Percentiles rank a stretch among this genome's conserved stretches.
These are phyloP conservation scores for Evansstolkia leycettana DNA, from an alignment of 495 filamentous ascomycete species.

Conservation along the genomic window DNA sequence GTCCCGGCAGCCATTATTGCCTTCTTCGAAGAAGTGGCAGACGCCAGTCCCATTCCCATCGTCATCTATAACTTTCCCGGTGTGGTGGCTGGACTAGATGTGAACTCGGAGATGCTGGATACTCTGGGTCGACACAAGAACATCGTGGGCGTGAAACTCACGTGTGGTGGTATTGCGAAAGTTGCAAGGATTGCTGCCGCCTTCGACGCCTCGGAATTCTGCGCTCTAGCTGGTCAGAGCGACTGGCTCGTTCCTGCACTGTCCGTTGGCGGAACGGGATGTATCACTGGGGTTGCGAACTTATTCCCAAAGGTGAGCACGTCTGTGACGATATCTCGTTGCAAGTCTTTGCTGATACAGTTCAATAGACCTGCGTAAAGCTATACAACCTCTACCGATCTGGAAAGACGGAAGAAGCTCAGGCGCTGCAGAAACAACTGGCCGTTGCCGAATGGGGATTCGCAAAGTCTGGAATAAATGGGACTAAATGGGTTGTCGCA, in stretches of 20 bases:
- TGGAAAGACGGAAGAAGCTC: constrained; percentile 24
- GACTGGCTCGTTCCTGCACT: constrained; percentile 18
- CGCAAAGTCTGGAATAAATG: constrained; percentile 27
- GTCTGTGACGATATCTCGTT: not conserved
- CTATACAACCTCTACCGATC: constrained; percentile 18
- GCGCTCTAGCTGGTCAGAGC: constrained; percentile 11
- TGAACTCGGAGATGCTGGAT: constrained; percentile 19
- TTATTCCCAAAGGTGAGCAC: constrained; percentile 9
- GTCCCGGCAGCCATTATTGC: constrained; percentile 39
- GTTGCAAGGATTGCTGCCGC: constrained; percentile 9
- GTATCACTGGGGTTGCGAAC: constrained; percentile 19
- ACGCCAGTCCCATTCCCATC: constrained; percentile 60
- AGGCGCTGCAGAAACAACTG: constrained; percentile 20
- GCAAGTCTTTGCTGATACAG: not conserved
- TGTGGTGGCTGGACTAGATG: constrained; percentile 6
- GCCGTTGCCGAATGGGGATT: constrained; percentile 27
- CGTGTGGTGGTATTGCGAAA: constrained; percentile 20
- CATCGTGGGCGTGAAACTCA: constrained; percentile 26
- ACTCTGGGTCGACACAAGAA: constrained; percentile 14
- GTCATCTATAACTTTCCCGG: constrained; percentile 64
- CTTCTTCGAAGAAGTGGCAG: constrained; percentile 62
- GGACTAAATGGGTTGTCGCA: constrained; percentile 29
- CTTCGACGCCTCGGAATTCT: constrained; percentile 8
- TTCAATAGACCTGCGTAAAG: constrained; percentile 12
- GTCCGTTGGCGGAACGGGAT: constrained; percentile 12